These are phyloP conservation scores for Fusarium pseudocircinatum DNA, from an alignment of 2,329 filamentous ascomycete genomes.

Conservation along the genomic window DNA sequence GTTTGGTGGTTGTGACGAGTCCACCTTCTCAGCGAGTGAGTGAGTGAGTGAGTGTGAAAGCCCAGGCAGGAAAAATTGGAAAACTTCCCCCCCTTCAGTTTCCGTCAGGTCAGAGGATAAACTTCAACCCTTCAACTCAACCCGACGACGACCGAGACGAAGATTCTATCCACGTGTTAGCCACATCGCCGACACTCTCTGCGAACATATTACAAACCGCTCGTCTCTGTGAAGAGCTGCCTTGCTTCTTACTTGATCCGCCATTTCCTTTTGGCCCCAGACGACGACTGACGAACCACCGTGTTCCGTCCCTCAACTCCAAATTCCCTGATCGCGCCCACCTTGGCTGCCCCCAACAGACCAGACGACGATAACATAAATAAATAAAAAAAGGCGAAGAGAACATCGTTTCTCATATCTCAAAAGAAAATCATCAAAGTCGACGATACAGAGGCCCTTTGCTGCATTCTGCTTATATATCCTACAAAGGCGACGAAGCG, in stretches of 20 bases:
- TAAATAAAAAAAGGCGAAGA: constrained; percentile 8
- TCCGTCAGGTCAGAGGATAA: constrained; percentile 12
- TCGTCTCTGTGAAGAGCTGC: constrained; percentile 28
- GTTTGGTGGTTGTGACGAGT: constrained; percentile 13
- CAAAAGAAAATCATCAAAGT: neutral
- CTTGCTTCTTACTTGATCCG: constrained; percentile 13
- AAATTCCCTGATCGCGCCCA: constrained; percentile 41
- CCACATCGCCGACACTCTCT: constrained; percentile 38
- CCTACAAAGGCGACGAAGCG: constrained; percentile 38
- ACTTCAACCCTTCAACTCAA: constrained; percentile 45
- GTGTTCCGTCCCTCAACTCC: constrained; percentile 38
- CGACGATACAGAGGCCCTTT: constrained; percentile 14
- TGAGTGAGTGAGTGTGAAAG: neutral
- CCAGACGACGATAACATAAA: constrained; percentile 14
- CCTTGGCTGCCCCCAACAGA: constrained; percentile 40
- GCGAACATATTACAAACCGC: constrained; percentile 32
- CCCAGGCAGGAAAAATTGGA: constrained; percentile 17
- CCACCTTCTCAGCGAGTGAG: neutral
- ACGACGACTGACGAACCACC: constrained; percentile 40
- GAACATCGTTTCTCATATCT: constrained; percentile 15
- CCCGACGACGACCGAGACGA: constrained; percentile 42
- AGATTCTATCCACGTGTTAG: constrained; percentile 37
- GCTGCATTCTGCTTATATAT: constrained; percentile 4
- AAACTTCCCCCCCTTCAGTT: constrained; percentile 29
- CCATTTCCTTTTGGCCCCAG: constrained; percentile 31